phyloP scores from a whole-genome alignment of 108 stramenopile species.

The Pseudonitzschia multiseries region DNA sequence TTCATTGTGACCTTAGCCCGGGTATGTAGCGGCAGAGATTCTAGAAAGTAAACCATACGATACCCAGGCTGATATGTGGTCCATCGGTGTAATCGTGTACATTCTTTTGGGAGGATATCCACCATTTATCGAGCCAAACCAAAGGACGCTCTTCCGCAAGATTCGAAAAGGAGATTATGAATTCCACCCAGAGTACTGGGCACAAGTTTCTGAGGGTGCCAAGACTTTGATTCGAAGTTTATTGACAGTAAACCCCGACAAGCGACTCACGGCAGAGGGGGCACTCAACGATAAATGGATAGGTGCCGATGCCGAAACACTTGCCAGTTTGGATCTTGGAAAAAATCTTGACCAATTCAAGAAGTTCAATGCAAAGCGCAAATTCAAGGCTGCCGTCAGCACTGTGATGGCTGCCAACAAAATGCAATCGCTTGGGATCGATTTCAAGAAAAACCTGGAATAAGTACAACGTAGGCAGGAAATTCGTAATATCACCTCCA shows the following conservation, averaged over 20 bases:
- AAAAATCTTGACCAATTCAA: slow-evolving; percentile 72
- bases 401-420: slow-evolving; percentile 84
- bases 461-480: slow-evolving; percentile 2
- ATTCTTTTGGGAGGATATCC: slow-evolving; percentile 92
- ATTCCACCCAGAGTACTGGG: slow-evolving; percentile 91
- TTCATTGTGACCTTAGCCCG: slow-evolving; percentile 52
- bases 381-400: slow-evolving; percentile 84
- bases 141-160: slow-evolving; percentile 90
- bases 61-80: slow-evolving; percentile 96
- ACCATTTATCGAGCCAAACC: slow-evolving; percentile 96
- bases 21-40: slow-evolving; percentile 93
- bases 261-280: slow-evolving; percentile 61
- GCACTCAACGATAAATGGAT: slow-evolving; percentile 86
- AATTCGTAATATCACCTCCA: neutral
- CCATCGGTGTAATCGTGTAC: slow-evolving; percentile 87
- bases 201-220: slow-evolving; percentile 75
- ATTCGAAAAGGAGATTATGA: slow-evolving; percentile 87
- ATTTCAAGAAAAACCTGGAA: slow-evolving; percentile 59
- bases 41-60: slow-evolving; percentile 82
- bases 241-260: slow-evolving; percentile 68
- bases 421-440: slow-evolving; percentile 59
- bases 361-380: slow-evolving; percentile 89
- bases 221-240: slow-evolving; percentile 74
- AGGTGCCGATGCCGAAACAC: slow-evolving; percentile 40
- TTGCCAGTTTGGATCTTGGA: slow-evolving; percentile 64